Conservation (phyloP, 805 yeast species). For the Cyberlindnera veronae region DNA sequence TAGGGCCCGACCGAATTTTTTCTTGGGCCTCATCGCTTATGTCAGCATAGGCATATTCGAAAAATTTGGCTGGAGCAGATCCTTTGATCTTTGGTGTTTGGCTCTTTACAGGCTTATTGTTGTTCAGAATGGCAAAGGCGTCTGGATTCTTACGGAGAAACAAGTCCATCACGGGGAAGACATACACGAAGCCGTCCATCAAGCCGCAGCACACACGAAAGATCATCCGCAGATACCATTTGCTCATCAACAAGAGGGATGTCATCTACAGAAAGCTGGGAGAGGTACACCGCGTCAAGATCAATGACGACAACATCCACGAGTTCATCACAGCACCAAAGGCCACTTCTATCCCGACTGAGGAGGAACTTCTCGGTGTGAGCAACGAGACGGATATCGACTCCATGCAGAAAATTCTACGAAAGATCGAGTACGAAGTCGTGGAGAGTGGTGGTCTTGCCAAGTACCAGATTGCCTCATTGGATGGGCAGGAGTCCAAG, state of each 20-base stretch:
- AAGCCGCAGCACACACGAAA: constrained; percentile 72
- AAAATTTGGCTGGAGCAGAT: not conserved
- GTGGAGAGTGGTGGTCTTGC: constrained; percentile 69
- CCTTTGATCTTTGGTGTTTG: not conserved
- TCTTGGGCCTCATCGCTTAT: constrained; percentile 5
- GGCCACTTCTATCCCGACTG: constrained; percentile 13
- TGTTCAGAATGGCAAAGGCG: not conserved
- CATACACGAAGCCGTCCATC: constrained; percentile 41
- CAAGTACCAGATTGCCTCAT: constrained; percentile 80
- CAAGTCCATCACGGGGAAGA: constrained; percentile 29
- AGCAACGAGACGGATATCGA: constrained; percentile 15
- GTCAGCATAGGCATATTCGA: not conserved
- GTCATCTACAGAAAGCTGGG: constrained; percentile 36
- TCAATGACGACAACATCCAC: constrained; percentile 26
- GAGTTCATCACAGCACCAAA: constrained; percentile 8
- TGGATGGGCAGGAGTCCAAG: constrained; percentile 70
- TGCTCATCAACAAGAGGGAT: constrained; percentile 54
- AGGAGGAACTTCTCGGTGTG: constrained; percentile 16
- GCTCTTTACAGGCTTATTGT: not conserved
- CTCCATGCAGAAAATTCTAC: constrained; percentile 35
- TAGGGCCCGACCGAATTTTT: constrained; percentile 4
- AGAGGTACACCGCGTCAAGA: constrained; percentile 15
- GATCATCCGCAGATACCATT: constrained; percentile 75
- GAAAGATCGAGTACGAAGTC: constrained; percentile 59
- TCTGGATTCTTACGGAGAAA: constrained; percentile 18